Evolutionary conservation across 495 filamentous ascomycete genomes (phyloP).

Genomic region (Ascodesmis nigricans): DNA sequence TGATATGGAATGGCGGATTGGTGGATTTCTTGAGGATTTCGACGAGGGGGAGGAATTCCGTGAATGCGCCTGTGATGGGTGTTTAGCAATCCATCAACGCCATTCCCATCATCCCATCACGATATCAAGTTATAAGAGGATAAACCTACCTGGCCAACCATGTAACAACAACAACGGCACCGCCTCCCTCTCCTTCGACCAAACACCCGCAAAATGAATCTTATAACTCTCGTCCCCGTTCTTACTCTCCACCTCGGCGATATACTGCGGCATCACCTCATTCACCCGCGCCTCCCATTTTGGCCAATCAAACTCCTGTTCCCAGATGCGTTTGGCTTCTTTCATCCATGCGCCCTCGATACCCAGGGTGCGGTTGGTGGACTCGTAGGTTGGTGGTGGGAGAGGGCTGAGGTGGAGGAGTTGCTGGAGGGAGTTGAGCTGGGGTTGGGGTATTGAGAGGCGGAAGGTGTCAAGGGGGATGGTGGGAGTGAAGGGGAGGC

Average conservation of each 20-base stretch:
- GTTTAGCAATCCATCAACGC: no score
- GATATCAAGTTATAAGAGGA: no score
- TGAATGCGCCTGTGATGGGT: constrained; percentile 27
- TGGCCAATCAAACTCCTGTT: constrained; percentile 27
- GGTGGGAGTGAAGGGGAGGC: constrained; percentile 1
- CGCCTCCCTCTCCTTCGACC: constrained; percentile 36
- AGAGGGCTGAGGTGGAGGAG: constrained; percentile 32
- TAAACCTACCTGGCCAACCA: constrained; percentile 35
- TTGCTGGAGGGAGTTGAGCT: constrained; percentile 28
- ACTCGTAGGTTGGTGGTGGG: constrained; percentile 32
- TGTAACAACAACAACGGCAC: constrained; percentile 38
- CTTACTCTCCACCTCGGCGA: constrained; percentile 27
- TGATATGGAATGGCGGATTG: constrained; percentile 39
- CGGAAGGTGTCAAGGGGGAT: constrained; percentile 12
- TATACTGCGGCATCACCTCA: constrained; percentile 45
- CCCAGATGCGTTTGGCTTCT: constrained; percentile 26
- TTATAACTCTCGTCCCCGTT: constrained; percentile 24
- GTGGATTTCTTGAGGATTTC: constrained; percentile 22
- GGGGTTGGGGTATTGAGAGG: constrained; percentile 24
- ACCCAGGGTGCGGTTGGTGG: constrained; percentile 30
- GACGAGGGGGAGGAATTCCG: constrained; percentile 32
- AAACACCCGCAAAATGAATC: constrained; percentile 42
- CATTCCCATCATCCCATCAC: neutral
- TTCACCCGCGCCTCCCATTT: no score
- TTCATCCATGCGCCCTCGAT: constrained; percentile 35